Evolutionary conservation across 345 rosid genomes (phyloP).

Genomic region (Gossypium bickii): DNA sequence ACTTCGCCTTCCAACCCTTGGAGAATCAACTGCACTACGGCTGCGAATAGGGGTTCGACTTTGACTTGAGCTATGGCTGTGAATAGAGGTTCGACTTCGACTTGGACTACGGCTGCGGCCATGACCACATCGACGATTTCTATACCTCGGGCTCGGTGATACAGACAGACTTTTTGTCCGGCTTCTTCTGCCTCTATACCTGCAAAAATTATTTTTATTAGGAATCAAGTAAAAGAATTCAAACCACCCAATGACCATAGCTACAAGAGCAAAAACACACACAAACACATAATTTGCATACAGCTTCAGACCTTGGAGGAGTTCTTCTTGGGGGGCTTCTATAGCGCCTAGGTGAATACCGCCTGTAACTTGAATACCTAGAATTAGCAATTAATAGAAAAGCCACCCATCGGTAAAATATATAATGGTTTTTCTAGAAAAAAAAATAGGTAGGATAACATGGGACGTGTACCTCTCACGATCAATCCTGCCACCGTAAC

Average conservation of each 20-base stretch:
- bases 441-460: not conserved
- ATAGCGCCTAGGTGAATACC: slow-evolving; percentile 90
- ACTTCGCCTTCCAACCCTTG: slow-evolving; percentile 32
- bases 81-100: slow-evolving; percentile 47
- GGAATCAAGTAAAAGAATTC: not conserved
- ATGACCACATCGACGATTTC: slow-evolving; percentile 48
- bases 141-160: slow-evolving; percentile 59
- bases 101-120: slow-evolving; percentile 41
- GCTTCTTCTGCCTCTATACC: slow-evolving; percentile 73
- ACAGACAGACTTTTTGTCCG: slow-evolving; percentile 51
- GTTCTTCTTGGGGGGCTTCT: slow-evolving; percentile 84
- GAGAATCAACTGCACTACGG: slow-evolving; percentile 38
- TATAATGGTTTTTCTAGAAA: not conserved
- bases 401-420: not conserved
- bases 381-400: slow-evolving; percentile 10
- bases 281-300: not conserved
- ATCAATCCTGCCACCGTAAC: slow-evolving; percentile 55
- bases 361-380: slow-evolving; percentile 64
- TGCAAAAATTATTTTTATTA: slow-evolving; percentile 17
- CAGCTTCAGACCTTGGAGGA: slow-evolving; percentile 63
- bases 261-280: not conserved
- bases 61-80: slow-evolving; percentile 45
- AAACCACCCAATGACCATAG: not conserved
- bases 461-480: slow-evolving; percentile 57
- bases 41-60: slow-evolving; percentile 35